These are phyloP conservation scores for Magnusiomyces fungicola DNA, from an alignment of 1,139 yeast species.

Conservation along the genomic window DNA sequence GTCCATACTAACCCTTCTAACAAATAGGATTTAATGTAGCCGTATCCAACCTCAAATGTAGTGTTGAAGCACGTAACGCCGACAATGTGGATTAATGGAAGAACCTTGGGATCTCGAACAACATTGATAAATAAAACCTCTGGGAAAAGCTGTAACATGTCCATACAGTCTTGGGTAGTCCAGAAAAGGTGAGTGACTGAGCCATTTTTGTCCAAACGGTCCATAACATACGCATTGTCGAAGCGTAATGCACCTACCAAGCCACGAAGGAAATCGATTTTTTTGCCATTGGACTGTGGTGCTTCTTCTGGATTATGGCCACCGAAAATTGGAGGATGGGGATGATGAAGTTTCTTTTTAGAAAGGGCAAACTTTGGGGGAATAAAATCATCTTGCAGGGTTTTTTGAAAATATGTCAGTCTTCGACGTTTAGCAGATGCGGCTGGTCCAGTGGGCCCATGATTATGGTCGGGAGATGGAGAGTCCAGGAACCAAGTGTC, in stretches of 20 bases:
- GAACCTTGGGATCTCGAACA: conserved; percentile 7
- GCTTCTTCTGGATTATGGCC: not conserved
- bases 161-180: conserved; percentile 14
- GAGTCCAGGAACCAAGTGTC: conserved; percentile 7
- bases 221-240: conserved; percentile 15
- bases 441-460: conserved; percentile 14
- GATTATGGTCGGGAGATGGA: conserved; percentile 11
- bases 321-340: not conserved
- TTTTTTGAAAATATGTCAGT: conserved; percentile 14
- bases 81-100: conserved; percentile 12
- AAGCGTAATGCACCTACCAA: conserved; percentile 15
- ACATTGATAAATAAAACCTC: conserved; percentile 14
- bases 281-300: not conserved
- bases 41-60: conserved; percentile 16
- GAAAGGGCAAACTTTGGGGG: not conserved
- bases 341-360: not conserved
- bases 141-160: conserved; percentile 15
- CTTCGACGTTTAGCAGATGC: conserved; percentile 10
- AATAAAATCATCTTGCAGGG: conserved; percentile 9
- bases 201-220: conserved; percentile 12
- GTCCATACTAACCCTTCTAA: conserved; percentile 14
- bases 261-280: conserved; percentile 10
- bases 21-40: conserved; percentile 7
- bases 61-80: conserved; percentile 15
- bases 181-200: conserved; percentile 13